Conservation (phyloP, 257 asterid species). For the Solanum phureja region DNA sequence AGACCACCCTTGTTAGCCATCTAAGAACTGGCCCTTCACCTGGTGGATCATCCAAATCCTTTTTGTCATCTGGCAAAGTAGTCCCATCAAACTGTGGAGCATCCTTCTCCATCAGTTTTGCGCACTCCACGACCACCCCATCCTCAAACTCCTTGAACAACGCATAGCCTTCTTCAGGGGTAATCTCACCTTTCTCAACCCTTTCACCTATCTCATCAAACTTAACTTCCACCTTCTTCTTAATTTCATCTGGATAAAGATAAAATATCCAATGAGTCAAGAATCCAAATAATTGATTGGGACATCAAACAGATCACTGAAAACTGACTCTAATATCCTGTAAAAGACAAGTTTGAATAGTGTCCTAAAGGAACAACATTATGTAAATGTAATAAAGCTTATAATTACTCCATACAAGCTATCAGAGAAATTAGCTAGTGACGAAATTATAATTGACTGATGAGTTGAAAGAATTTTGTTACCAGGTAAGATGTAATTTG, state of each 20-base stretch:
- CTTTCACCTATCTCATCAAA: constrained; percentile 70
- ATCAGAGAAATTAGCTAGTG: not conserved
- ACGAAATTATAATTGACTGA: not conserved
- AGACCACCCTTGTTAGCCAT: constrained; percentile 79
- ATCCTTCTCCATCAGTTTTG: constrained; percentile 50
- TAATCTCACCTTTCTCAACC: constrained; percentile 71
- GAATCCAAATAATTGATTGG: not conserved
- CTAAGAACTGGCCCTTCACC: constrained; percentile 88
- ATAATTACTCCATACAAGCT: not conserved
- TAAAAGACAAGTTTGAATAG: not conserved
- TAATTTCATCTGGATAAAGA: constrained; percentile 47
- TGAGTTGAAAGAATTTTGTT: not conserved
- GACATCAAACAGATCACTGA: not conserved
- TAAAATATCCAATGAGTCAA: not conserved
- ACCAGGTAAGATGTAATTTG: not conserved
- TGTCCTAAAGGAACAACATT: not conserved
- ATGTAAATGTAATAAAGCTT: not conserved
- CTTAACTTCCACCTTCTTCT: constrained; percentile 63
- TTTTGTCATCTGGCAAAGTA: constrained; percentile 19
- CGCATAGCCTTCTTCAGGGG: constrained; percentile 68
- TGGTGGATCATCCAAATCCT: constrained; percentile 59
- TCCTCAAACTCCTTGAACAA: constrained; percentile 87
- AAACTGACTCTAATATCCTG: not conserved
- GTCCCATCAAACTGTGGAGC: constrained; percentile 35
- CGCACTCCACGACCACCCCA: constrained; percentile 64